A percentile compares a stretch with the other conserved stretches of the same genome.
Conservation (phyloP, 495 filamentous ascomycete species). For the Aspergillus panamensis region DNA sequence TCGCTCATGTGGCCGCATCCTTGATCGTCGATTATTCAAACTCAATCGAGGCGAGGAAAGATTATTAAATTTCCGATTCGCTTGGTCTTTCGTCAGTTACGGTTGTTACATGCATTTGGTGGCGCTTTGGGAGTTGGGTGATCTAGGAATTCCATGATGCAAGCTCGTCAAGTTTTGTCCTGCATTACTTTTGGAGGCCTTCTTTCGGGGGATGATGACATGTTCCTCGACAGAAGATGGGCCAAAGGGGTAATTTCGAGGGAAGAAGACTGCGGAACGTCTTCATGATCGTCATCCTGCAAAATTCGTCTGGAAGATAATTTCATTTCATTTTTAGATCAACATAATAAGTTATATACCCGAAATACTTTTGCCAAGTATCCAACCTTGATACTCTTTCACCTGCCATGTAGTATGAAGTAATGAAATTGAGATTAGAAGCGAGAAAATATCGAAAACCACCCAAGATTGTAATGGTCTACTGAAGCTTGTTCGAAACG, state of each 20-base stretch:
- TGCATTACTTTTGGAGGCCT: not conserved
- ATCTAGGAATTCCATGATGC: constrained; percentile 3
- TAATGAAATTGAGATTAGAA: constrained; percentile 13
- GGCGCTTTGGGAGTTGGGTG: constrained; percentile 18
- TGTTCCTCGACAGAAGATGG: not conserved
- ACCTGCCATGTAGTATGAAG: not conserved
- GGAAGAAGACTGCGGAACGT: not conserved
- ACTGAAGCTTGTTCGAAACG: constrained; percentile 44
- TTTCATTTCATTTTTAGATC: constrained; percentile 1
- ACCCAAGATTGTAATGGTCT: not conserved
- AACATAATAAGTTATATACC: constrained; percentile 10
- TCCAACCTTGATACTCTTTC: not conserved
- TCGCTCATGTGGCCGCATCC: not conserved
- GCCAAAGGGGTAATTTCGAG: not conserved
- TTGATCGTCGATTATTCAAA: not conserved
- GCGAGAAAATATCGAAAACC: constrained; percentile 6
- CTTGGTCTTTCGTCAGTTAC: not conserved
- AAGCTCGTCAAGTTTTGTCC: not conserved
- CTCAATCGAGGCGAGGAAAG: not conserved
- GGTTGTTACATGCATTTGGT: constrained; percentile 16
- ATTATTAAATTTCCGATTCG: not conserved
- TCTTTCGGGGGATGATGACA: not conserved
- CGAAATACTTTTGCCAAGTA: constrained; percentile 13
- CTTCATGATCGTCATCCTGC: not conserved
- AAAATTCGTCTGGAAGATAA: not conserved